Percentiles rank a stretch among this genome's conserved stretches.
Conservation (phyloP, 129 eudicot genomes). For the Tanacetum coccineum region DNA sequence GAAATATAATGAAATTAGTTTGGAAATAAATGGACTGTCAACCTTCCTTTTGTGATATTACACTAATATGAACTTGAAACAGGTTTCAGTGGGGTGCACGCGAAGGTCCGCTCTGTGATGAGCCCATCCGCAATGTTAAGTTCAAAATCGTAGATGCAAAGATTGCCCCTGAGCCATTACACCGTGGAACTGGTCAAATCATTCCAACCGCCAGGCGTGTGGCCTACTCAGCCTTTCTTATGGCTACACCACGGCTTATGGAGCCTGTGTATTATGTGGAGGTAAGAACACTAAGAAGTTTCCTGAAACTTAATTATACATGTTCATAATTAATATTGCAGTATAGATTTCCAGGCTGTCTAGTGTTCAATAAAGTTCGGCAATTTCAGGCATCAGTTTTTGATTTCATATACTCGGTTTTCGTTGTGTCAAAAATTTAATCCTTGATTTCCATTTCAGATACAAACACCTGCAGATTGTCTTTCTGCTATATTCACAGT, state of each 20-base stretch:
- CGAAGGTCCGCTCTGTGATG: constrained; percentile 98
- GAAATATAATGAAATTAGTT: too few species aligned
- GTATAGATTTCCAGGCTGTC: too few species aligned
- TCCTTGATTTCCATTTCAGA: constrained; percentile 38
- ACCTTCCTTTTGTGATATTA: too few species aligned
- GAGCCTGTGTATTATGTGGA: constrained; percentile 96
- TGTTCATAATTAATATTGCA: too few species aligned
- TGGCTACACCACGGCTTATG: constrained; percentile 98
- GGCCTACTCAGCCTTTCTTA: constrained; percentile 89
- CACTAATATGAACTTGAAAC: not conserved
- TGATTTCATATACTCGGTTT: too few species aligned
- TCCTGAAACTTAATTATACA: too few species aligned
- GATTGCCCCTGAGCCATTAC: constrained; percentile 90
- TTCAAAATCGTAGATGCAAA: constrained; percentile 94
- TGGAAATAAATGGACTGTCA: too few species aligned
- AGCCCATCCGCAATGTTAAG: constrained; percentile 91
- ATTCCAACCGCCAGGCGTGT: constrained; percentile 99
- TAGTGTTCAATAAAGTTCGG: too few species aligned
- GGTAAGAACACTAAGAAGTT: too few species aligned
- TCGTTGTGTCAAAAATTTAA: too few species aligned
- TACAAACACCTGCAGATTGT: constrained; percentile 96
- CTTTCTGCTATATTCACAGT: constrained; percentile 92
- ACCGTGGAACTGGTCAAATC: constrained; percentile 91
- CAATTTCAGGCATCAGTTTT: too few species aligned
- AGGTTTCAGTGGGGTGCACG: constrained; percentile 99